These are phyloP conservation scores for Paraphoma chrysanthemicola DNA, from an alignment of 2,329 filamentous ascomycete genomes.

Conservation along the genomic window DNA sequence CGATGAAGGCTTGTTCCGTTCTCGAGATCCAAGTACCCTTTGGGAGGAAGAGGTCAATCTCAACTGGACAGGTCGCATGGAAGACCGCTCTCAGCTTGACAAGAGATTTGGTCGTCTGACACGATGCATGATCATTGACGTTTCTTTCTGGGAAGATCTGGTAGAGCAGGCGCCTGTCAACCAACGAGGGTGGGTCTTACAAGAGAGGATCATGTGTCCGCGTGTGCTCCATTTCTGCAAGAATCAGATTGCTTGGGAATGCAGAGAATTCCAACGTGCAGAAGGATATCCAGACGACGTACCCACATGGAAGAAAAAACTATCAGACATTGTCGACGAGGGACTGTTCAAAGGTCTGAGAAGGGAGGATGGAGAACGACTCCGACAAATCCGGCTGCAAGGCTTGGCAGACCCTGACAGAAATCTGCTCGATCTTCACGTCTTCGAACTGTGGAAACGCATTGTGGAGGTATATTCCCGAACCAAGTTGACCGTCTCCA, in stretches of 20 bases:
- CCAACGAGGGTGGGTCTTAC: constrained; percentile 29
- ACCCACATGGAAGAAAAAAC: background rate
- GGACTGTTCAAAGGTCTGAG: constrained; percentile 10
- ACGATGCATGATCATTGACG: constrained; percentile 14
- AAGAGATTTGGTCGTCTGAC: no score
- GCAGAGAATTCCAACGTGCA: constrained; percentile 8
- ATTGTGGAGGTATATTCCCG: constrained; percentile 23
- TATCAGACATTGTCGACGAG: constrained; percentile 1
- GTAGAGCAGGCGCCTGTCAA: constrained; percentile 25
- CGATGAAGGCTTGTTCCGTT: constrained; percentile 19
- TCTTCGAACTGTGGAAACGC: constrained; percentile 18
- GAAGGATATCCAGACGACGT: constrained; percentile 9
- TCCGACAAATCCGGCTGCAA: constrained; percentile 5
- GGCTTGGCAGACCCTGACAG: constrained; percentile 5
- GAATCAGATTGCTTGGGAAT: constrained; percentile 31
- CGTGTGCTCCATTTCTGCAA: constrained; percentile 29
- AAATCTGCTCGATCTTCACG: constrained; percentile 5
- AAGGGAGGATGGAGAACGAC: background rate
- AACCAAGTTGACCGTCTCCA: constrained; percentile 6
- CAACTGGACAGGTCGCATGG: background rate
- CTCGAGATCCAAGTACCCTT: constrained; percentile 1
- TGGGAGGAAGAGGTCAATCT: constrained; percentile 20
- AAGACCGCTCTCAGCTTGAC: no score
- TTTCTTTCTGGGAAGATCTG: constrained; percentile 14
- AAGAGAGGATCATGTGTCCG: constrained; percentile 29